These are phyloP conservation scores for Hanseniaspora thailandica DNA, from an alignment of 805 yeast genomes.

Conservation along the genomic window DNA sequence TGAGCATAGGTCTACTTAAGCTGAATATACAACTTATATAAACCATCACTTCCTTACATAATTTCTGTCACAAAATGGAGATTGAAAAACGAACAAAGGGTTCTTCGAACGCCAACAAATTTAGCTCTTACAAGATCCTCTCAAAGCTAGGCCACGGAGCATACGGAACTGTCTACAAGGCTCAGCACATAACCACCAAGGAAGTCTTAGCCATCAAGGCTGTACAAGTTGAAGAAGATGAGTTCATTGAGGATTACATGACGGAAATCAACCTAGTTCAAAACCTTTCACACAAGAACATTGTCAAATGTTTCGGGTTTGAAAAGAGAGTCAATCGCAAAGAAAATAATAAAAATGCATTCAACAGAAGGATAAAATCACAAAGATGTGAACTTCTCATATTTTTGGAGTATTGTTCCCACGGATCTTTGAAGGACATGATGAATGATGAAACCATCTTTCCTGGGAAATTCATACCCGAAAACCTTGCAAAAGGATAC, in stretches of 20 bases:
- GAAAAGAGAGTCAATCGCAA: slow-evolving; percentile 44
- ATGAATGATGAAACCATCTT: slow-evolving; percentile 19
- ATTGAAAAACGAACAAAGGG: background rate
- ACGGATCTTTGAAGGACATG: slow-evolving; percentile 47
- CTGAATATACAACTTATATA: too few relatives aligned
- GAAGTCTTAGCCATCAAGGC: slow-evolving; percentile 72
- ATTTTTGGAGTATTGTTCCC: slow-evolving; percentile 60
- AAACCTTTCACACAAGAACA: slow-evolving; percentile 72
- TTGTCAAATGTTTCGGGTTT: slow-evolving; percentile 85
- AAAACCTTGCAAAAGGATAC: slow-evolving; percentile 47
- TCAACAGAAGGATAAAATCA: background rate
- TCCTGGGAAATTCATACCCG: slow-evolving; percentile 39
- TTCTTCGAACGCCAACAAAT: background rate
- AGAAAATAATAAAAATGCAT: background rate
- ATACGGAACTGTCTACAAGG: slow-evolving; percentile 74
- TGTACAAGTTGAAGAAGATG: slow-evolving; percentile 55
- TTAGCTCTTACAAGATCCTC: slow-evolving; percentile 36
- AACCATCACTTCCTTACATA: background rate
- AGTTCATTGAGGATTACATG: slow-evolving; percentile 45
- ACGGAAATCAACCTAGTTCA: slow-evolving; percentile 64
- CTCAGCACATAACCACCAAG: slow-evolving; percentile 51
- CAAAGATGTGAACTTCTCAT: slow-evolving; percentile 47
- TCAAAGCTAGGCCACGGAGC: slow-evolving; percentile 83
- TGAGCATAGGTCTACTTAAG: too few relatives aligned
- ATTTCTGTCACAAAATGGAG: background rate